These are phyloP conservation scores for Colletotrichum lupini DNA, from an alignment of 2,329 filamentous ascomycete species.

Conservation along the genomic window DNA sequence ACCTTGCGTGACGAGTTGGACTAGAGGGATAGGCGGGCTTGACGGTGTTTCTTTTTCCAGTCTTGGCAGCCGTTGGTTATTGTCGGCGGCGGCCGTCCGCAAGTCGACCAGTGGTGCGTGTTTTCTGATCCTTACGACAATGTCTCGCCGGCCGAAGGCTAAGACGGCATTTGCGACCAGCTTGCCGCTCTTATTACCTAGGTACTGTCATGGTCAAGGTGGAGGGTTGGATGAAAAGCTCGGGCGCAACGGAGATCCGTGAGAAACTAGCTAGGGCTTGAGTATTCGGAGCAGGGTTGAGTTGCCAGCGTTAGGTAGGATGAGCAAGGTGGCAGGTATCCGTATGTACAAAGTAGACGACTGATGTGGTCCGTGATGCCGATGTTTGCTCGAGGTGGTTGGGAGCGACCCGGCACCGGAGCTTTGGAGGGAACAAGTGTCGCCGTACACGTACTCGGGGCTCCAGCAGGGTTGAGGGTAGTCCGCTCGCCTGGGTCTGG, in stretches of 20 bases:
- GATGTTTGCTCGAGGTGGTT: slow-evolving; percentile 27
- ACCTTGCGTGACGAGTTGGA: neutral
- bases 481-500: slow-evolving; percentile 2
- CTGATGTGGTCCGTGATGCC: slow-evolving; percentile 24
- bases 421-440: neutral
- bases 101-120: slow-evolving; percentile 12
- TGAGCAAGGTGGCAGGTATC: slow-evolving; percentile 21
- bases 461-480: slow-evolving; percentile 3
- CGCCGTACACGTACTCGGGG: slow-evolving; percentile 6
- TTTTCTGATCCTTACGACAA: slow-evolving; percentile 18
- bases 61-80: slow-evolving; percentile 34
- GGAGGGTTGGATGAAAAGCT: slow-evolving; percentile 24
- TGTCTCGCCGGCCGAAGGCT: slow-evolving; percentile 20
- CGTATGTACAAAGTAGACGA: neutral
- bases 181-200: neutral
- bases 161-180: neutral
- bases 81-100: slow-evolving; percentile 21
- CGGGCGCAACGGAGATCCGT: slow-evolving; percentile 22
- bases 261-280: slow-evolving; percentile 12
- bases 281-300: slow-evolving; percentile 5
- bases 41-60: slow-evolving; percentile 25
- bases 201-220: neutral
- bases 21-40: neutral
- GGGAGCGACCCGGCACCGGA: slow-evolving; percentile 20
- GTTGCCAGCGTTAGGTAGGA: neutral